phyloP scores from a whole-genome alignment of 495 filamentous ascomycete genomes.

The Penicillium crystallinum region DNA sequence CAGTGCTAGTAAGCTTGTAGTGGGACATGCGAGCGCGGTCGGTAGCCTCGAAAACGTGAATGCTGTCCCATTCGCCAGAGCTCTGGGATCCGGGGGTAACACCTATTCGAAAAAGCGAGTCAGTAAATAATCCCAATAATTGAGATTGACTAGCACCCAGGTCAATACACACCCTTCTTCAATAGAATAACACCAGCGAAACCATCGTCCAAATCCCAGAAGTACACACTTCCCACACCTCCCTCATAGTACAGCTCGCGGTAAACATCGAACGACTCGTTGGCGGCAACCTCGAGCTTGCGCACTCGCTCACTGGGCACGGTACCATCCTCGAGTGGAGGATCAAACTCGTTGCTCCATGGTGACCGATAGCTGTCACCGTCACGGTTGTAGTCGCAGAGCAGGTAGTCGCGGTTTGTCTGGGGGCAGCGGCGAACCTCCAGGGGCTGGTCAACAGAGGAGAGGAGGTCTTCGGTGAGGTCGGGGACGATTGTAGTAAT shows the following conservation, averaged over 20 bases:
- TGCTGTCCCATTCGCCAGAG: slow-evolving; percentile 91
- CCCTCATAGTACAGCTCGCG: slow-evolving; percentile 97
- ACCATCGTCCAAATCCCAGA: slow-evolving; percentile 98
- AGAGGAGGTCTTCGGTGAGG: slow-evolving; percentile 95
- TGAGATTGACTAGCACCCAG: not conserved
- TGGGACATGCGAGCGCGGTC: slow-evolving; percentile 86
- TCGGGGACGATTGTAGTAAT: slow-evolving; percentile 83
- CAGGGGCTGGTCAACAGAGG: slow-evolving; percentile 93
- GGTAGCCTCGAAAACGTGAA: slow-evolving; percentile 95
- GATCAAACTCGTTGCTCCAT: slow-evolving; percentile 98
- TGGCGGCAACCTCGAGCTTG: slow-evolving; percentile 87
- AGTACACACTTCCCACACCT: slow-evolving; percentile 89
- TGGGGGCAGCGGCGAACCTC: slow-evolving; percentile 78
- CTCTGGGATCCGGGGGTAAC: slow-evolving; percentile 63
- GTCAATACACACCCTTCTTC: slow-evolving; percentile 70
- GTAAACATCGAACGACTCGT: slow-evolving; percentile 96
- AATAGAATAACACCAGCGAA: slow-evolving; percentile 94
- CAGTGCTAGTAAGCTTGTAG: slow-evolving; percentile 96
- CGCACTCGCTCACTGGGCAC: slow-evolving; percentile 81
- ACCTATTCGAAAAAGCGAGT: slow-evolving; percentile 28
- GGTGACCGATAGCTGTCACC: slow-evolving; percentile 95
- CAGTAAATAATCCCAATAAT: not conserved
- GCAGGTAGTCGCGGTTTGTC: slow-evolving; percentile 89
- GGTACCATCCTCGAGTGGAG: slow-evolving; percentile 71
- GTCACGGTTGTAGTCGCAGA: slow-evolving; percentile 99